Conservation (phyloP, 2,329 filamentous ascomycete genomes). For the Xylaria arbuscula region DNA sequence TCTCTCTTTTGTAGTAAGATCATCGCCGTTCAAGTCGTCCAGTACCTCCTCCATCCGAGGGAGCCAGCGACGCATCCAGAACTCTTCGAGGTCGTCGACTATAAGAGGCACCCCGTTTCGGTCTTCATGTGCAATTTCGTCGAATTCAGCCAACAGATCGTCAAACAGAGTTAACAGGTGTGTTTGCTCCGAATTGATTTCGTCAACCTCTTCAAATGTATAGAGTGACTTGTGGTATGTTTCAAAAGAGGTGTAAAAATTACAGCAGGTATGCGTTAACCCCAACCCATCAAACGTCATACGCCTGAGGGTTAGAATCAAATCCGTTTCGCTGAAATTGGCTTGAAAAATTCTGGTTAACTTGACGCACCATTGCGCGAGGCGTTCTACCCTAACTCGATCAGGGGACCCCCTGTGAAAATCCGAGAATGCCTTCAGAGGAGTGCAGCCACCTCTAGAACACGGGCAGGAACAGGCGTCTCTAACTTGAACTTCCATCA, state of each 20-base stretch:
- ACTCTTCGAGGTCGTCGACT: constrained; percentile 16
- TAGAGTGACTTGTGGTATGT: neutral
- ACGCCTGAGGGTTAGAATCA: neutral
- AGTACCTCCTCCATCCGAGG: constrained; percentile 21
- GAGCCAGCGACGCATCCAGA: constrained; percentile 27
- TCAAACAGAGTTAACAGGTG: constrained; percentile 9
- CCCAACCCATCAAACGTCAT: constrained; percentile 22
- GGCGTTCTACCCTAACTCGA: no score
- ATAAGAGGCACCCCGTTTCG: constrained; percentile 20
- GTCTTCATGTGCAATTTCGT: constrained; percentile 13
- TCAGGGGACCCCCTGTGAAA: no score
- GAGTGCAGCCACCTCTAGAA: constrained; percentile 9
- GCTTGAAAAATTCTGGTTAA: neutral
- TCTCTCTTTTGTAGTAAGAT: constrained; percentile 21
- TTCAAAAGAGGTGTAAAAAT: neutral
- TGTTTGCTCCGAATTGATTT: constrained; percentile 20
- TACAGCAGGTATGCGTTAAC: constrained; percentile 24
- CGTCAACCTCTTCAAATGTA: constrained; percentile 13
- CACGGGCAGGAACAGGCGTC: constrained; percentile 18
- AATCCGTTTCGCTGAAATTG: neutral
- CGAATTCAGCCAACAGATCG: constrained; percentile 12
- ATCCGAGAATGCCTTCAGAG: neutral
- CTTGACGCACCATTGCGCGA: neutral
- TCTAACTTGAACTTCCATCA: neutral
- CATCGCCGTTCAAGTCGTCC: constrained; percentile 2